A percentile compares a stretch with the other conserved stretches of the same genome.
phyloP scores from a whole-genome alignment of 139 green algal genomes.

The Parachlorella kessleri region DNA sequence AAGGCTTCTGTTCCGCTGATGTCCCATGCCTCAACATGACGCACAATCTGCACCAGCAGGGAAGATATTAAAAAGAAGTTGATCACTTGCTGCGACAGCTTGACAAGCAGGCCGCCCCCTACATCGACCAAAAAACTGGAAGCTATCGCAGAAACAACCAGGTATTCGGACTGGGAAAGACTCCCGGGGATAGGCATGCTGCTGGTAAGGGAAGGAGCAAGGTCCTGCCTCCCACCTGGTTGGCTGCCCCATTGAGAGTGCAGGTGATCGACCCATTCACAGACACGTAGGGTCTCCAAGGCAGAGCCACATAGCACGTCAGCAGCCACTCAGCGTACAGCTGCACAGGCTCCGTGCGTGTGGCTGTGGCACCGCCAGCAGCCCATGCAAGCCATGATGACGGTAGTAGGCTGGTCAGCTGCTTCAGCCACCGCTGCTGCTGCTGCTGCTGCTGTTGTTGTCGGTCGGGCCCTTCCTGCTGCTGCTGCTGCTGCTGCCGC shows the following conservation, averaged over 20 bases:
- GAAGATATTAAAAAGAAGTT: not conserved
- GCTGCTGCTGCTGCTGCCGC: not conserved
- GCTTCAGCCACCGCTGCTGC: not conserved
- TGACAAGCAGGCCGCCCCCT: no score
- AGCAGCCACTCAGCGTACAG: slow-evolving; percentile 53
- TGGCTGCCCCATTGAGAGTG: slow-evolving; percentile 38
- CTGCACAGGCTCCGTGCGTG: not conserved
- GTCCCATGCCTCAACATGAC: slow-evolving; percentile 38
- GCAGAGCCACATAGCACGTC: slow-evolving; percentile 47
- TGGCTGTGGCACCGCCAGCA: no score
- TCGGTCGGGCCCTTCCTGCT: not conserved
- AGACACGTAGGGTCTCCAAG: slow-evolving; percentile 58
- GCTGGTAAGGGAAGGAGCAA: not conserved
- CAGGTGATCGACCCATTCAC: slow-evolving; percentile 58
- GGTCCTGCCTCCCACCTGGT: slow-evolving; percentile 16
- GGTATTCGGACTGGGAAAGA: no score
- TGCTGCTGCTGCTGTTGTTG: not conserved
- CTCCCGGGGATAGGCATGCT: no score
- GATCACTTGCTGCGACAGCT: no score
- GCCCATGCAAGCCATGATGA: not conserved
- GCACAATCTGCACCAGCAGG: slow-evolving; percentile 2
- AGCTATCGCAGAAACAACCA: no score
- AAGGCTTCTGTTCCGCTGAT: slow-evolving; percentile 24
- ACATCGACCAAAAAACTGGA: no score
- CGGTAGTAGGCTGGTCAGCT: not conserved